These are phyloP conservation scores for Boletus reticuloceps DNA, from an alignment of 768 basidiomycete species.

Conservation along the genomic window DNA sequence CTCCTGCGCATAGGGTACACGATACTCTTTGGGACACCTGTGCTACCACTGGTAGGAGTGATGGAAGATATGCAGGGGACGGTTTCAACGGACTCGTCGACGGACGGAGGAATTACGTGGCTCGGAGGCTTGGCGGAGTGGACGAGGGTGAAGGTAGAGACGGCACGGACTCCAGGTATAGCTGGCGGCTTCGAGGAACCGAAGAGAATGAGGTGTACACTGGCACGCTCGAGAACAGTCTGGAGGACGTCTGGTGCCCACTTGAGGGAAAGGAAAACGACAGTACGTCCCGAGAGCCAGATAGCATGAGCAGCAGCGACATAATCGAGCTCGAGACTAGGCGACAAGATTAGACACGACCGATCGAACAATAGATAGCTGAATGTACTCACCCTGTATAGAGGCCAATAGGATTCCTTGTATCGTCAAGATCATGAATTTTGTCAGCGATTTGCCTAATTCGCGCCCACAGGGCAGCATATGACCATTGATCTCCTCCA, in stretches of 20 bases:
- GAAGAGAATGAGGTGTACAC: conserved; percentile 22
- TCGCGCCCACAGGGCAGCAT: conserved; percentile 28
- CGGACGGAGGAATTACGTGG: conserved; percentile 11
- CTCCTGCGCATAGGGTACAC: conserved; percentile 16
- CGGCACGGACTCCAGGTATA: conserved; percentile 3
- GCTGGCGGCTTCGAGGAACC: conserved; percentile 13
- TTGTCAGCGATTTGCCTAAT: conserved; percentile 24
- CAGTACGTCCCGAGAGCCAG: conserved; percentile 30
- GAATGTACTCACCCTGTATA: conserved; percentile 18
- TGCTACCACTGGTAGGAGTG: conserved; percentile 25
- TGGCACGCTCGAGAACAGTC: conserved; percentile 19
- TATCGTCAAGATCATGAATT: conserved; percentile 22
- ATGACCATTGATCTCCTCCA: conserved; percentile 25
- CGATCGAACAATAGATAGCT: not conserved
- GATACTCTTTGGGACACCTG: conserved; percentile 17
- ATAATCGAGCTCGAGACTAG: conserved; percentile 29
- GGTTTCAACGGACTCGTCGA: conserved; percentile 14
- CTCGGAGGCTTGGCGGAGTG: conserved; percentile 6
- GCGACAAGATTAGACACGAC: not conserved
- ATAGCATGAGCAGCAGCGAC: conserved; percentile 28
- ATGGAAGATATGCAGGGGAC: conserved; percentile 11
- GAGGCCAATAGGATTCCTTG: conserved; percentile 25
- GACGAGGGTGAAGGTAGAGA: conserved; percentile 22
- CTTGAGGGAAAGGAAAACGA: conserved; percentile 24
- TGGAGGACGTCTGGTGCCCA: conserved; percentile 26